Evolutionary conservation across 2,329 filamentous ascomycete species (phyloP), one percentile per base, ranked within the genome.

Genomic region (Paramyrothecium roridum): DNA sequence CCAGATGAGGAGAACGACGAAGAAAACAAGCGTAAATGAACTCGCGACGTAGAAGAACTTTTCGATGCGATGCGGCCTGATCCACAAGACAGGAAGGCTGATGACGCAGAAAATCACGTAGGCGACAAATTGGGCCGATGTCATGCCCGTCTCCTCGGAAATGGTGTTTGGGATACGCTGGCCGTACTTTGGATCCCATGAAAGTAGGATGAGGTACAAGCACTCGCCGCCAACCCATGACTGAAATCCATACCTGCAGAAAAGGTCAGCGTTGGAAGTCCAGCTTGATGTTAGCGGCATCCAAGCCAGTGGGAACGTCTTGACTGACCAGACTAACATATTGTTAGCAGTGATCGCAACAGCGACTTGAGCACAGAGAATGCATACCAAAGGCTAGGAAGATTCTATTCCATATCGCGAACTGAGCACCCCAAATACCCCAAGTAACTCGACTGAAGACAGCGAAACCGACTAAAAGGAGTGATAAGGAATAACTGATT

Each of bases 181-280:
- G 53, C 78, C 75, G 34, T 78, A 67, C 8, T 67, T 66, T 12
- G 76, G 76, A 59, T 75, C 74, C 63, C 76, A 75, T 2, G 78
- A 75, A 12, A 75, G 71, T 6, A 80, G 67, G 52, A 76, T 75
- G 48, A 79, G 67, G 52, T 78, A 76, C 54, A 78, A 58, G 50
- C 75, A 78, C 61, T 76, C 68, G 3, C 76, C 76, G 13, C 77
- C 77, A 45, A 78, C 72, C 73, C 75, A 79, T 4, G 75, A 71
- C 52, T 77, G 75, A 55, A 78, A 76, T 17, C 70, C 74, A 52
- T 75, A 75, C 72, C 71, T 72, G 23, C 49, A 43, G 48, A 20
- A 11, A 6, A 46, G 4, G 45, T 52, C 21, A 55, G 22, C 40
- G 52, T 45, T 26, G 34, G 19, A 3, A 16, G 21, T 30, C 10